phyloP scores from a whole-genome alignment of 1,284 basidiomycete species.

The Porodaedalea pini region DNA sequence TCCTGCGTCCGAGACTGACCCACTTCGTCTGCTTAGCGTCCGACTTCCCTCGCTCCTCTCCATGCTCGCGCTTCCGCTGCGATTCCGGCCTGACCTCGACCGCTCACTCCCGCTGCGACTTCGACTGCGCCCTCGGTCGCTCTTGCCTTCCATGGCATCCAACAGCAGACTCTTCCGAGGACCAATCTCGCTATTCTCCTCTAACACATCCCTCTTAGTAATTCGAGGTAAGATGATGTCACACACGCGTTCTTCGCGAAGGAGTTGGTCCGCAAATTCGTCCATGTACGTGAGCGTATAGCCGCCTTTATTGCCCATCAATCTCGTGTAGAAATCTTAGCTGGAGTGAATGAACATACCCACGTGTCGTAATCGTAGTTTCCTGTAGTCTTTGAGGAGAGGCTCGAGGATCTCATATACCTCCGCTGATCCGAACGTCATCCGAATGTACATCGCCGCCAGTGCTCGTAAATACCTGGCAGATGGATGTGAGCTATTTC shows the following conservation, averaged over 20 bases:
- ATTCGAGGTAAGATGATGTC: conserved; percentile 95
- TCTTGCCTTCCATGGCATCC: conserved; percentile 75
- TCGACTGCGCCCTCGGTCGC: conserved; percentile 31
- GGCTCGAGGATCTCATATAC: conserved; percentile 94
- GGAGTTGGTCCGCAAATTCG: conserved; percentile 84
- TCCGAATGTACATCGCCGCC: conserved; percentile 90
- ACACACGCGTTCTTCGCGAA: conserved; percentile 90
- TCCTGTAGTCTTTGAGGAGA: conserved; percentile 89
- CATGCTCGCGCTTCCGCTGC: conserved; percentile 24
- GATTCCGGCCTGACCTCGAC: conserved; percentile 22
- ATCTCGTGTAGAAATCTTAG: conserved; percentile 6
- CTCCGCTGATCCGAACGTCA: conserved; percentile 88
- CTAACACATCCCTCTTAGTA: conserved; percentile 80
- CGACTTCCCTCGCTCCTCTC: conserved; percentile 30
- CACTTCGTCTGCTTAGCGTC: conserved; percentile 28
- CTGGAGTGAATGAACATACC: conserved; percentile 46
- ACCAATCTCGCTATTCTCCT: conserved; percentile 88
- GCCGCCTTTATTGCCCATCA: conserved; percentile 50
- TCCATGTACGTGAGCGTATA: conserved; percentile 88
- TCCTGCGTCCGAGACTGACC: conserved; percentile 42
- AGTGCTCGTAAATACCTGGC: conserved; percentile 88
- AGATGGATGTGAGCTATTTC: background rate
- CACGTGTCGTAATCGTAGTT: conserved; percentile 79
- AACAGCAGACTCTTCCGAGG: conserved; percentile 78
- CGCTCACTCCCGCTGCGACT: conserved; percentile 28